Percentiles rank a stretch among this genome's conserved stretches.
phyloP scores from a whole-genome alignment of 495 filamentous ascomycete species.

The Penicillium verhagenii region DNA sequence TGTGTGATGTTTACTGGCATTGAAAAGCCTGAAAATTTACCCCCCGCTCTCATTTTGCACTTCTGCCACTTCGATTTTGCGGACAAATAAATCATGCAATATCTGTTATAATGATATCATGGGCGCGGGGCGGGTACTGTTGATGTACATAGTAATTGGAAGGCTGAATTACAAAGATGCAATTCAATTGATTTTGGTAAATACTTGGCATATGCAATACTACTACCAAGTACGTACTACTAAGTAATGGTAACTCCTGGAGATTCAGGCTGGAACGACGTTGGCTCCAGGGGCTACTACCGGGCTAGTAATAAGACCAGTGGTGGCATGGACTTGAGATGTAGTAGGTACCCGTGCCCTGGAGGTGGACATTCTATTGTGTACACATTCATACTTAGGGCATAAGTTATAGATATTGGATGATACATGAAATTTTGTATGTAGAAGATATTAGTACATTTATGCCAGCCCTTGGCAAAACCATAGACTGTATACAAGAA shows the following conservation, averaged over 20 bases:
- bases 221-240: no score
- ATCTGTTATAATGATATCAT: conserved; percentile 31
- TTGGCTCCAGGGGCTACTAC: no score
- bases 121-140: conserved; percentile 29
- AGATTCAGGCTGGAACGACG: no score
- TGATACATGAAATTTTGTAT: not conserved
- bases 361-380: no score
- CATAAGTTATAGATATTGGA: no score
- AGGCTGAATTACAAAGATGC: conserved; percentile 18
- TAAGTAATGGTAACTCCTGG: no score
- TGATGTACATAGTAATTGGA: conserved; percentile 43
- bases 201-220: no score
- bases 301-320: no score
- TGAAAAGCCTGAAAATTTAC: conserved; percentile 7
- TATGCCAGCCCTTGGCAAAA: not conserved
- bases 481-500: not conserved
- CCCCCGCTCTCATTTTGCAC: conserved; percentile 17
- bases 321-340: no score
- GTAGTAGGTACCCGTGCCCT: no score
- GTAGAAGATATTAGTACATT: not conserved
- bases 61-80: conserved; percentile 13
- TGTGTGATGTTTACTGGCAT: not conserved
- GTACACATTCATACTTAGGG: no score
- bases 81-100: conserved; percentile 25
- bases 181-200: conserved; percentile 6